A percentile compares a stretch with the other conserved stretches of the same genome.
phyloP scores from a whole-genome alignment of 2,329 filamentous ascomycete genomes.

The Aspergillus novoparasiticus region DNA sequence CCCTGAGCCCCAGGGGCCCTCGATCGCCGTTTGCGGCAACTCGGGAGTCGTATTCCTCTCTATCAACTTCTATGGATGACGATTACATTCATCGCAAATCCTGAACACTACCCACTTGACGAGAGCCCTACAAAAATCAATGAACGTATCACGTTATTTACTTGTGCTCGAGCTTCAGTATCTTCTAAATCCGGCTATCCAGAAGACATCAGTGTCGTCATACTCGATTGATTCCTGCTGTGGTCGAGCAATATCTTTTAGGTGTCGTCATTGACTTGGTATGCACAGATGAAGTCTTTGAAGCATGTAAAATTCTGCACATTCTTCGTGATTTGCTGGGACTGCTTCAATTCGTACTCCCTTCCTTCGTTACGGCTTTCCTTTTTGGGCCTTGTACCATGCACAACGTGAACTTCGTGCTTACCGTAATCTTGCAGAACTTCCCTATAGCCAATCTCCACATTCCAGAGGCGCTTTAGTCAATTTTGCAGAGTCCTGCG shows the following conservation, averaged over 20 bases:
- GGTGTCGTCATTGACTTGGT: background rate
- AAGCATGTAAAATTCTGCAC: background rate
- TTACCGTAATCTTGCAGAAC: slow-evolving; percentile 15
- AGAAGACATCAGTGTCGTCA: background rate
- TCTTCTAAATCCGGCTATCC: background rate
- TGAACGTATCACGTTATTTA: background rate
- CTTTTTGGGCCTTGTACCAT: background rate
- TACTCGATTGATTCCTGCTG: background rate
- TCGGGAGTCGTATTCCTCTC: background rate
- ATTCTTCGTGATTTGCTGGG: background rate
- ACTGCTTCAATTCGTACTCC: background rate
- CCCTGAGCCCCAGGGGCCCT: background rate
- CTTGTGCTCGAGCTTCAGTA: background rate
- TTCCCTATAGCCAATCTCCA: slow-evolving; percentile 4
- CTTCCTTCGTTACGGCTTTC: background rate
- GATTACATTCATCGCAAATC: slow-evolving; percentile 1
- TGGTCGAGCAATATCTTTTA: background rate
- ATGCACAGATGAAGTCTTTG: background rate
- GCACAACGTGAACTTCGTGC: background rate
- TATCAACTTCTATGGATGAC: slow-evolving; percentile 3
- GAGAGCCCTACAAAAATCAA: background rate
- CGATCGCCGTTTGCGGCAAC: slow-evolving; percentile 4
- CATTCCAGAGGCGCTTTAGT: slow-evolving; percentile 12
- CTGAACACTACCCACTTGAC: background rate
- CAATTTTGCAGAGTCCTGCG: background rate